phyloP scores from a whole-genome alignment of 2,329 filamentous ascomycete species.

The Annulohypoxylon truncatum region DNA sequence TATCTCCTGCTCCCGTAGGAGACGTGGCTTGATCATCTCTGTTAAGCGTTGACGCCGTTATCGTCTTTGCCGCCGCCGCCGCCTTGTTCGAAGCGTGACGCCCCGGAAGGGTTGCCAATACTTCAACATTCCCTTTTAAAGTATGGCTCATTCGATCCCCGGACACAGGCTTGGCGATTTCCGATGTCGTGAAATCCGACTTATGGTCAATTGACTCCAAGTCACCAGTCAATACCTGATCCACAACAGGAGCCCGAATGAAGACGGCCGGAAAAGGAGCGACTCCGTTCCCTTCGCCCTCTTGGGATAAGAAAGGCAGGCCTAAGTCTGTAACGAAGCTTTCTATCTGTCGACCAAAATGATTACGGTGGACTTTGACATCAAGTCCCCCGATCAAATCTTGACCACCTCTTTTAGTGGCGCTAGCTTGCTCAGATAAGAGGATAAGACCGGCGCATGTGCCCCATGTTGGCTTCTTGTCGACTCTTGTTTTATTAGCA shows the following conservation, averaged over 20 bases:
- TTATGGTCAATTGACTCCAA: constrained; percentile 55
- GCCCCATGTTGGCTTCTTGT: constrained; percentile 89
- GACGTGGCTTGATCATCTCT: constrained; percentile 43
- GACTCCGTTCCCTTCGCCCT: constrained; percentile 43
- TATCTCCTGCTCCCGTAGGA: constrained; percentile 71
- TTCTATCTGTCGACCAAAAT: constrained; percentile 93
- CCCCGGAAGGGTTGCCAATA: constrained; percentile 64
- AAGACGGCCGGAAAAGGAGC: constrained; percentile 85
- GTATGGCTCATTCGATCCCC: constrained; percentile 25
- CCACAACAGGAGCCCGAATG: constrained; percentile 93
- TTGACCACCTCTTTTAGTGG: constrained; percentile 90
- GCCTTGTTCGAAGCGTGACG: constrained; percentile 54
- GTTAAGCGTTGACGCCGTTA: constrained; percentile 43
- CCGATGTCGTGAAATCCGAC: constrained; percentile 39
- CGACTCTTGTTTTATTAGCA: constrained; percentile 62
- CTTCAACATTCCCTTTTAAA: constrained; percentile 54
- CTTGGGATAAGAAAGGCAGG: constrained; percentile 72
- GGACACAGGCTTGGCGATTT: constrained; percentile 44
- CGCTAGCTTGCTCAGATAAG: constrained; percentile 86
- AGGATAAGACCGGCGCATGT: constrained; percentile 96
- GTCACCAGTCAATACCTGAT: constrained; percentile 72
- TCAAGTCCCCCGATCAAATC: constrained; percentile 92
- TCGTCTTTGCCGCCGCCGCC: constrained; percentile 45
- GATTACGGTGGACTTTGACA: constrained; percentile 91
- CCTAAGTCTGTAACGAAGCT: constrained; percentile 84